A percentile compares a stretch with the other conserved stretches of the same genome.
These are phyloP conservation scores for apple (Malus domestica) DNA, from an alignment of 306 rosid species.

Conservation along the genomic window DNA sequence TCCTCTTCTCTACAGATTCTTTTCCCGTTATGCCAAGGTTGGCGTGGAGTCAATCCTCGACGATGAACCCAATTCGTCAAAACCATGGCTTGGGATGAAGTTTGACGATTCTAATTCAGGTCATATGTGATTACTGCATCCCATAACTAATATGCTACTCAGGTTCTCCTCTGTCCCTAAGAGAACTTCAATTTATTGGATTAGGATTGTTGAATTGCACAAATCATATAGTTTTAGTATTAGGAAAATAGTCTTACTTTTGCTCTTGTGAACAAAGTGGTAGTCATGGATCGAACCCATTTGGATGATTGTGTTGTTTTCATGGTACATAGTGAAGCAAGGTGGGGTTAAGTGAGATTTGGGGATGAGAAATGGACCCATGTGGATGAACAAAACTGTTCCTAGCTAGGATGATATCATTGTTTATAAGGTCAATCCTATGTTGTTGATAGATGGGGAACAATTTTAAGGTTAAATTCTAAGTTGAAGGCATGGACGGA, in stretches of 20 bases:
- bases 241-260: not conserved
- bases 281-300: not conserved
- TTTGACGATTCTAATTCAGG: constrained; percentile 17
- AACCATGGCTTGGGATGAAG: constrained; percentile 21
- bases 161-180: not conserved
- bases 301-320: not conserved
- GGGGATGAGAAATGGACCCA: constrained; percentile 3
- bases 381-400: not conserved
- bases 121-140: constrained; percentile 19
- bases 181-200: constrained; percentile 21
- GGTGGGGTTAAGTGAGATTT: not conserved
- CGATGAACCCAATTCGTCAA: not conserved
- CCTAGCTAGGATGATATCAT: constrained; percentile 23
- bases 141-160: constrained; percentile 22
- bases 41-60: constrained; percentile 14
- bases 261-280: constrained; percentile 1
- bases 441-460: constrained; percentile 27
- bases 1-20: constrained; percentile 24
- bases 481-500: not conserved
- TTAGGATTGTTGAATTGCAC: constrained; percentile 20
- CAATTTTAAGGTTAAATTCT: constrained; percentile 20
- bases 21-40: not conserved
- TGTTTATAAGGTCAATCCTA: constrained; percentile 15
- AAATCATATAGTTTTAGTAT: constrained; percentile 24
- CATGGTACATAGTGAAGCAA: not conserved